phyloP scores from a whole-genome alignment of 164 flowering plant genomes.

The Kalanchoe fedtschenkoi region DNA sequence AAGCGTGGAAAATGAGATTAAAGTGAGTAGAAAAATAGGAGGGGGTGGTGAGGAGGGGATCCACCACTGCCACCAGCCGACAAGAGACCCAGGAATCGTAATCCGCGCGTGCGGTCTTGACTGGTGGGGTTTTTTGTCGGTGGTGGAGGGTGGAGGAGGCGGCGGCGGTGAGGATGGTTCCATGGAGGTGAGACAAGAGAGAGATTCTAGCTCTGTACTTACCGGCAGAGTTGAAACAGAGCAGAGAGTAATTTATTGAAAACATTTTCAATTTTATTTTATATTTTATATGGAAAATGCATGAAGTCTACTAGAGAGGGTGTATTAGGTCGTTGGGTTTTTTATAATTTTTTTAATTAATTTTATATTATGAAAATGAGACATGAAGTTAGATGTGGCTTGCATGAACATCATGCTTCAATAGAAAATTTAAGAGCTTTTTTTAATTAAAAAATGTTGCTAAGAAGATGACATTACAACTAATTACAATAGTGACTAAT shows the following conservation, averaged over 20 bases:
- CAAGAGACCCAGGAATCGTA: neutral
- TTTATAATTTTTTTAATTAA: neutral
- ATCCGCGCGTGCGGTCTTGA: neutral
- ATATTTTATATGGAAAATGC: neutral
- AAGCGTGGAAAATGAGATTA: neutral
- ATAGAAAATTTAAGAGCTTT: too few species aligned
- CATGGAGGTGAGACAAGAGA: neutral
- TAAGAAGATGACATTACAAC: too few species aligned
- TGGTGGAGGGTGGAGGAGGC: neutral
- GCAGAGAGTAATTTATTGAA: neutral
- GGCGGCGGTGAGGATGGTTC: neutral
- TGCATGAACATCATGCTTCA: too few species aligned
- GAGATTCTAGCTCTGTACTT: neutral
- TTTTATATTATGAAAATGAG: neutral
- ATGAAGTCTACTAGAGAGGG: neutral
- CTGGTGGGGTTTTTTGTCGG: constrained; percentile 1
- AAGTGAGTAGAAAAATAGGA: neutral
- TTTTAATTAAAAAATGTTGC: too few species aligned
- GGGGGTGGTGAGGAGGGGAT: neutral
- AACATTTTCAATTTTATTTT: neutral
- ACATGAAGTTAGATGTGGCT: neutral
- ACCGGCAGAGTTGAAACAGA: constrained; percentile 3
- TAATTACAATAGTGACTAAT: too few species aligned
- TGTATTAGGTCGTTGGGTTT: neutral
- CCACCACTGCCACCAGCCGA: constrained; percentile 1